Evolutionary conservation across 768 basidiomycete genomes (phyloP), one percentile per base, ranked within the genome.

Genomic region (Omphalotus guepiniiformis): DNA sequence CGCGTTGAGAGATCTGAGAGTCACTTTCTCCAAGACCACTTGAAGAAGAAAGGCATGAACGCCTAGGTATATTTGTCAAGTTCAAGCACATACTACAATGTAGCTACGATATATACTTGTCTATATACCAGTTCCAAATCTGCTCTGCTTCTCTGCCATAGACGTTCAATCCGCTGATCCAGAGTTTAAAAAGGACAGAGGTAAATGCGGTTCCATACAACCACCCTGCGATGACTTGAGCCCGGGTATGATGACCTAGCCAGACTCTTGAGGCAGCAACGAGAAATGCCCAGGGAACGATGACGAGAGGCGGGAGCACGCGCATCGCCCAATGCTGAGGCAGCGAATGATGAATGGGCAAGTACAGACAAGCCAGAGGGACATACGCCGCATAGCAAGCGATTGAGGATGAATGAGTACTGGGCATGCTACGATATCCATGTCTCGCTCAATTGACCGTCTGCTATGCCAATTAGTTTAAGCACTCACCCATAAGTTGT

Each of bases 181-280:
- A 89, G 15, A 79, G 27, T 32, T 51, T 59, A 55, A 83, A 87
- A 79, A 82, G 84, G 13, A 75, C 27, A 0, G 62, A 55, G 8
- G 81, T 77, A 57, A 78, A 80, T 3, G 58, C 59, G 8, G 76
- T 50, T 0, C 88, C 88, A 47, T 78, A 81, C 2, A 63, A 60
- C 26, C 63, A 67, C 1, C 88, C 88, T 22, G 69, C 85, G 7
- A 65, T 58, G 15, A 89, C 83, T 53, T 91, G 88, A 0, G 71
- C 66, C 73, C 73, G 74, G 8, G 85, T 88, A 62, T 91, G 88
- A 53, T 90, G 80, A 4, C 85, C 85, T 11, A 91, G 74, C 83
- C 79, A 81, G 25, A 88, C 73, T 40, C 88, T 71, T 8, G 88
- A 91, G 42, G 76, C 55, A 4, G 79, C 68, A 35, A 90, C 76